Evolutionary conservation across 768 basidiomycete species (phyloP).

Genomic region (Pholiota molesta): DNA sequence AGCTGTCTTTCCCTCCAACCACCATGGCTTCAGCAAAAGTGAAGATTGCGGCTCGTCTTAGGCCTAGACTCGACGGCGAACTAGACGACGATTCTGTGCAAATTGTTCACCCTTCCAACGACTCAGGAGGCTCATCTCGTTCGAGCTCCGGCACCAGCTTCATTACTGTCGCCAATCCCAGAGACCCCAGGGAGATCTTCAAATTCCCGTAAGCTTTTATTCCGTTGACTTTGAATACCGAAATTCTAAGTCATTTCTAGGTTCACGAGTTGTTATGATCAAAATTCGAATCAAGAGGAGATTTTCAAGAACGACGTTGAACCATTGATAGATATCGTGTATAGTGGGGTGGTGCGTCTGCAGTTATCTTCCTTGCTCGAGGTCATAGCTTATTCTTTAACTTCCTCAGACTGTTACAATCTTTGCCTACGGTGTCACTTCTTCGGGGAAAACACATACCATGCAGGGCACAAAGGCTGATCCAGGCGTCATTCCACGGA

Average conservation of each 20-base stretch:
- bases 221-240: constrained; percentile 15
- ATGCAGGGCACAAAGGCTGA: constrained; percentile 81
- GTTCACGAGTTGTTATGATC: constrained; percentile 78
- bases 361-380: not conserved
- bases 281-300: constrained; percentile 69
- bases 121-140: constrained; percentile 30
- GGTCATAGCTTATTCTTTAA: constrained; percentile 3
- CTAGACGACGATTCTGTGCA: constrained; percentile 62
- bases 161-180: constrained; percentile 71
- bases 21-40: no score
- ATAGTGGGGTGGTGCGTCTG: constrained; percentile 67
- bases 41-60: no score
- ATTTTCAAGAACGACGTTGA: constrained; percentile 78
- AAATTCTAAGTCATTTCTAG: constrained; percentile 34
- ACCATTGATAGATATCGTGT: constrained; percentile 79
- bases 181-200: constrained; percentile 70
- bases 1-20: no score
- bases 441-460: constrained; percentile 90
- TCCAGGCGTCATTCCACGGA: constrained; percentile 87
- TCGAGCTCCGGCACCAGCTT: constrained; percentile 39
- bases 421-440: constrained; percentile 91
- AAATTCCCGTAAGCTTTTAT: constrained; percentile 67
- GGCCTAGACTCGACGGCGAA: constrained; percentile 63
- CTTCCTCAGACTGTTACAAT: constrained; percentile 77
- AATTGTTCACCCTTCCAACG: constrained; percentile 46